Conservation (phyloP, 1,284 basidiomycete genomes). For the Sporisorium sorghi region DNA sequence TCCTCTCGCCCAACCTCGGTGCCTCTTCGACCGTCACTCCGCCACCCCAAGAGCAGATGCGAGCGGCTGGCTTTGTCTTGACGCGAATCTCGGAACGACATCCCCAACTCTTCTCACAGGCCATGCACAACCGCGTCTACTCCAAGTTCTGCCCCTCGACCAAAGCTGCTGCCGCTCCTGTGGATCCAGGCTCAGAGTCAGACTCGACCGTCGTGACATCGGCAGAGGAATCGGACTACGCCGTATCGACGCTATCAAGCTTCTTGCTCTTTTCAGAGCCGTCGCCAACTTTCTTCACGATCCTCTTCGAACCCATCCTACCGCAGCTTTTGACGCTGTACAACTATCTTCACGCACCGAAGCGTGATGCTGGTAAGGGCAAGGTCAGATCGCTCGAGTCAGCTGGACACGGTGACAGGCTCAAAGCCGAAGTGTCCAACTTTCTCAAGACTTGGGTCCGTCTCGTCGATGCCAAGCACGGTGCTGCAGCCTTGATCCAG, state of each 20-base stretch:
- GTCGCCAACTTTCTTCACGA: slow-evolving; percentile 54
- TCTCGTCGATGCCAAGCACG: slow-evolving; percentile 42
- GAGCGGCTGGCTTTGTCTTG: slow-evolving; percentile 56
- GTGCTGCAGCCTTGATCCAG: slow-evolving; percentile 14
- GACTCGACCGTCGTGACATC: slow-evolving; percentile 12
- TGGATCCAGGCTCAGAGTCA: background rate
- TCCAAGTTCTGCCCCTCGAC: slow-evolving; percentile 22
- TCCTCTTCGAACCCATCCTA: slow-evolving; percentile 46
- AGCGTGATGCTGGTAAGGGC: slow-evolving; percentile 11
- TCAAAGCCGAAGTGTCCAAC: slow-evolving; percentile 40
- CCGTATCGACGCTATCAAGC: slow-evolving; percentile 42
- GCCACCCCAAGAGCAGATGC: slow-evolving; percentile 52
- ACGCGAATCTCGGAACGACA: slow-evolving; percentile 51
- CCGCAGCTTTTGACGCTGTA: slow-evolving; percentile 55
- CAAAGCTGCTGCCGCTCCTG: background rate
- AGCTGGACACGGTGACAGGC: slow-evolving; percentile 16
- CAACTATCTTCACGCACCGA: slow-evolving; percentile 18
- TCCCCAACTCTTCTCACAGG: slow-evolving; percentile 16
- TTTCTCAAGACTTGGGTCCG: slow-evolving; percentile 57
- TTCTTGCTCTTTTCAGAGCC: slow-evolving; percentile 61
- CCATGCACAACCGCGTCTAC: slow-evolving; percentile 34
- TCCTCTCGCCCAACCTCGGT: slow-evolving; percentile 47
- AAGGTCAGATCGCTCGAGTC: slow-evolving; percentile 35
- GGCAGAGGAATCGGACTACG: slow-evolving; percentile 19
- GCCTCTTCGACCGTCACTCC: slow-evolving; percentile 33